Evolutionary conservation across 306 rosid species (phyloP), one percentile per base, ranked within the genome.

Genomic region (Vigna angularis): DNA sequence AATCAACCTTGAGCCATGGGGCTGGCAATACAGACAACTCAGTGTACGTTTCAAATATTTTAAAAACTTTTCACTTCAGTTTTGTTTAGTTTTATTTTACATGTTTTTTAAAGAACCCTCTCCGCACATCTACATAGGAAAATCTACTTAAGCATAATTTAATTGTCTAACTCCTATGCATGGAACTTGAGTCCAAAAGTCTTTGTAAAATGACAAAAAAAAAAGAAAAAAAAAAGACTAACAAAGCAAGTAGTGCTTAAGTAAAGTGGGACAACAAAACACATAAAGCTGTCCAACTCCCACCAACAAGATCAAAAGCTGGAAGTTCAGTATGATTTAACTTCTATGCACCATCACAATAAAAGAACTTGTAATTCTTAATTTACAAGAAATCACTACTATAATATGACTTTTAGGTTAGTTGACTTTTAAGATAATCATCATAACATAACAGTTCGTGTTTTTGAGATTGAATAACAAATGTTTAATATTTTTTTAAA

Each of bases 191-290:
- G 53, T 78, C 76, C 28, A 68, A 74, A 83, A 50, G n/a, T 24
- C 72, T 52, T 59, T 15, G 53, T 74, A 73, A 73, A 67, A 73
- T 38, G 81, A 45, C 77, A 78, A 73, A 45, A 83, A 34, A 83
- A 34, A 34, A 78, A 78, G 67, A 45, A 83, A 34, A 83, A 34
- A 34, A 78, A 73, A 32, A 67, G 8, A 69, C 14, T 16, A 38
- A 26, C 14, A 26, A 18, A 53, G 61, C 11, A 17, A 66, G 78
- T 10, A 75, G 84, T 83, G 22, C 50, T 24, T 49, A 36, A 6
- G 72, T 69, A 55, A 38, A 65, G 28, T 7, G 53, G 55, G 5
- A 57, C 11, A 74, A 48, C 34, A 4, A 75, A 18, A 30, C 11
- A 8, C 17, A 44, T 9, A 9, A 76, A 70, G 5, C 26, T n/a